Evolutionary conservation across 345 rosid genomes (phyloP), one percentile per base, ranked within the genome.

Genomic region (Turritis glabra): DNA sequence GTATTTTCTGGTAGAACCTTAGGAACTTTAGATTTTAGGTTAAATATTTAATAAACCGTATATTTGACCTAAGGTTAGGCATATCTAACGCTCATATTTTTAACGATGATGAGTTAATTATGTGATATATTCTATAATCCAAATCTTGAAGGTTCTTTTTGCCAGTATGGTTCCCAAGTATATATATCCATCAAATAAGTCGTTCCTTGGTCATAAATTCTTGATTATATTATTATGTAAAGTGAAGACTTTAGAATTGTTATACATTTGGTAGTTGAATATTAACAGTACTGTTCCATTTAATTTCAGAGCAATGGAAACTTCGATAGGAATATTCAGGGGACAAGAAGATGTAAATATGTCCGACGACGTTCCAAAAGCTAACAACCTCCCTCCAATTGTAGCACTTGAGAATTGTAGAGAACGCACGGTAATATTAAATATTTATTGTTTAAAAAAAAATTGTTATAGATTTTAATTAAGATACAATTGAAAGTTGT

Each of bases 341-440:
- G 56, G 70, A 33, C 70, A 78, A 41, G 82, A 78, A 72, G 22
- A 37, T 37, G 60, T 22, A 32, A 56, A 70, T 56, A 10, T 38
- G 5, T 53, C 72, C 57, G 11, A 61, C 17, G 48, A 51, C 50
- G 22, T 51, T 64, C 22, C 48, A 70, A 64, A 80, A 56, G 38
- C 47, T 26, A 52, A 30, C 22, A 73, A 54, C 18, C 37, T 55
- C 15, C 93, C 95, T 64, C 90, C 91, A 38, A 79, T 89, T 66
- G 3, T 85, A 15, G 97, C 95, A n/a, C 60, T 77, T 27, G 97
- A 91, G 73, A 84, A 75, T 44, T 89, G 95, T 75, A 87, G 97
- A 70, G 97, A 91, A 83, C 92, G 86, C 44, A 74, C 27, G 90
- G 78, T 71, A 60, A 33, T 60, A 33, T 8, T 21, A 33, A 22